A percentile compares a stretch with the other conserved stretches of the same genome.
Conservation (phyloP, 148 eudicot genomes). For the Rhododendron vialii region DNA sequence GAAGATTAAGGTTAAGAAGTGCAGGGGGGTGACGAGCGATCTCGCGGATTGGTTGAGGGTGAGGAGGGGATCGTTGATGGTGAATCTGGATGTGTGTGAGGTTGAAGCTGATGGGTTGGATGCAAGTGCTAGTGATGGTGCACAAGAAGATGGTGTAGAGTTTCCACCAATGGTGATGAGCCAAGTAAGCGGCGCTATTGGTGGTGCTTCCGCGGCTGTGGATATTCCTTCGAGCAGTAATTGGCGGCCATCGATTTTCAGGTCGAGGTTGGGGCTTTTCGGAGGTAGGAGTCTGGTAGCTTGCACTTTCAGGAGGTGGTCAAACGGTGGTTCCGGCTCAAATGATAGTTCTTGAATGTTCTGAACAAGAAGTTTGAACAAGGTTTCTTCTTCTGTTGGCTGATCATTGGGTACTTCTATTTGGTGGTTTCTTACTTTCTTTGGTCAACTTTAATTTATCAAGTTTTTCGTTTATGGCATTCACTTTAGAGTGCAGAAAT, state of each 20-base stretch:
- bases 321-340: constrained; percentile 22
- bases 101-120: constrained; percentile 45
- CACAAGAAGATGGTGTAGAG: constrained; percentile 49
- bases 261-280: constrained; percentile 49
- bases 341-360: constrained; percentile 26
- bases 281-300: constrained; percentile 46
- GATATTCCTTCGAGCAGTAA: constrained; percentile 29
- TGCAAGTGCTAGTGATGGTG: constrained; percentile 62
- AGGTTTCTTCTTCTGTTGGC: background rate
- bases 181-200: constrained; percentile 12
- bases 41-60: constrained; percentile 50
- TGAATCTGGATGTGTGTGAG: constrained; percentile 63
- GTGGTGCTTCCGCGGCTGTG: background rate
- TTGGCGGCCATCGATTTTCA: constrained; percentile 36
- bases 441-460: background rate
- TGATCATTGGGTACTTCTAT: constrained; percentile 1
- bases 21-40: constrained; percentile 60
- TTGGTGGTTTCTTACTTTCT: background rate
- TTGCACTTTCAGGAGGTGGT: constrained; percentile 52
- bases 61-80: constrained; percentile 44
- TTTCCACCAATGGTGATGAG: constrained; percentile 25
- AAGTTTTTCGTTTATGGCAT: background rate
- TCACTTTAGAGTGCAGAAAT: background rate
- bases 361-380: constrained; percentile 1
- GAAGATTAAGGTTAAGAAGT: constrained; percentile 78